Conservation (phyloP, 345 rosid genomes). For the Aegle marmelos region DNA sequence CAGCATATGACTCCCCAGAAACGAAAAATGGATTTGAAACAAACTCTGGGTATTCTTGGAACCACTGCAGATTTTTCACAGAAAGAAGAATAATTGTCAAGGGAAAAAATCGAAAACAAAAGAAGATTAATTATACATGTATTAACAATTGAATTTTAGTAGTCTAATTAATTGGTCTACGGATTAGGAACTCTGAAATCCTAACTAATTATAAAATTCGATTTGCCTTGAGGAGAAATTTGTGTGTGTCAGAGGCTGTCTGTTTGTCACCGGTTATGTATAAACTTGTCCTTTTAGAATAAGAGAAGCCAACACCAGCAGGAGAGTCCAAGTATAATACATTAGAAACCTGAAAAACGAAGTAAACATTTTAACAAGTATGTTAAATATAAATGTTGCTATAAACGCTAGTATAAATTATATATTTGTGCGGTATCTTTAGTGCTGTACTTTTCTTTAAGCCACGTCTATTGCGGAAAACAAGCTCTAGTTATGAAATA, state of each 20-base stretch:
- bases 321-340: slow-evolving; percentile 63
- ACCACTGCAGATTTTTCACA: slow-evolving; percentile 23
- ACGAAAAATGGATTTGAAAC: slow-evolving; percentile 37
- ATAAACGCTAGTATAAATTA: neutral
- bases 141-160: neutral
- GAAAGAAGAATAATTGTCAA: neutral
- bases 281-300: slow-evolving; percentile 24
- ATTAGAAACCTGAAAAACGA: slow-evolving; percentile 43
- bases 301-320: slow-evolving; percentile 55
- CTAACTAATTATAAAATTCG: neutral
- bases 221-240: slow-evolving; percentile 52
- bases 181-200: neutral
- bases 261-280: slow-evolving; percentile 38
- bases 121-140: too few relatives aligned
- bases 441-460: too few relatives aligned
- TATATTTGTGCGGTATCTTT: neutral
- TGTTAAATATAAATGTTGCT: neutral
- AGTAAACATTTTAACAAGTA: neutral
- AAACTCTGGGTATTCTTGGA: slow-evolving; percentile 32
- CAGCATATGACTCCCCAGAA: slow-evolving; percentile 42
- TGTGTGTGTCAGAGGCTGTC: slow-evolving; percentile 45
- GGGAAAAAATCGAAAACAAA: neutral
- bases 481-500: neutral
- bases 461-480: too few relatives aligned
- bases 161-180: neutral